Percentiles rank a stretch among this genome's conserved stretches.
These are phyloP conservation scores for Kwoniella dendrophila DNA, from an alignment of 768 basidiomycete genomes.

Conservation along the genomic window DNA sequence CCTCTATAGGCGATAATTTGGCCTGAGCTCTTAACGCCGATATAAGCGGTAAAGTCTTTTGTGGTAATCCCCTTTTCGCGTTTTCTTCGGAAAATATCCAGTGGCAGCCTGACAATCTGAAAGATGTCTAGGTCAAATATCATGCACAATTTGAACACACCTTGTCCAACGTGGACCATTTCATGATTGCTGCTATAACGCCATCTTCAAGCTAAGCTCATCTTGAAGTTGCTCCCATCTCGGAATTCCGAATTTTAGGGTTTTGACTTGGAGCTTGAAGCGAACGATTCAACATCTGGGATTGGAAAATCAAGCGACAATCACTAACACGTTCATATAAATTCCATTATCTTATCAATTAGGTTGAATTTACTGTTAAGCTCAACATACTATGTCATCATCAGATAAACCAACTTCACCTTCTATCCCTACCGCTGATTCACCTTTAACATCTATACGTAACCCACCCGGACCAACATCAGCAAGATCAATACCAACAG, in stretches of 20 bases:
- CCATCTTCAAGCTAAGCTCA: not conserved
- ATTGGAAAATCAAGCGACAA: too few relatives aligned
- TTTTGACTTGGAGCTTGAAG: too few relatives aligned
- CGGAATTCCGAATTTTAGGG: too few relatives aligned
- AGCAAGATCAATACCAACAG: slow-evolving; percentile 22
- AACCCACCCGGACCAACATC: not conserved
- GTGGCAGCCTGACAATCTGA: slow-evolving; percentile 4
- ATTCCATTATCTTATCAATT: too few relatives aligned
- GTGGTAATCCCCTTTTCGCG: not conserved
- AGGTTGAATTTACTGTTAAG: not conserved
- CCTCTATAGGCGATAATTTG: slow-evolving; percentile 8
- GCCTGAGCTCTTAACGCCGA: slow-evolving; percentile 3
- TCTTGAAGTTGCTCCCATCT: too few relatives aligned
- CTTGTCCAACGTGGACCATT: not conserved
- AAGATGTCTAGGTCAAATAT: not conserved
- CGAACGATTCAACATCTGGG: too few relatives aligned
- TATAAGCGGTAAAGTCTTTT: not conserved
- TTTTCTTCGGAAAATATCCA: not conserved
- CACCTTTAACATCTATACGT: slow-evolving; percentile 3
- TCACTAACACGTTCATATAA: too few relatives aligned
- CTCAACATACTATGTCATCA: not conserved
- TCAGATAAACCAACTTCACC: slow-evolving; percentile 5
- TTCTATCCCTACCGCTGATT: not conserved
- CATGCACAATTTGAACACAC: not conserved
- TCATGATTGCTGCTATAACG: not conserved